A percentile compares a stretch with the other conserved stretches of the same genome.
Conservation (phyloP, 495 filamentous ascomycete species). For the Margaritispora aquatica region DNA sequence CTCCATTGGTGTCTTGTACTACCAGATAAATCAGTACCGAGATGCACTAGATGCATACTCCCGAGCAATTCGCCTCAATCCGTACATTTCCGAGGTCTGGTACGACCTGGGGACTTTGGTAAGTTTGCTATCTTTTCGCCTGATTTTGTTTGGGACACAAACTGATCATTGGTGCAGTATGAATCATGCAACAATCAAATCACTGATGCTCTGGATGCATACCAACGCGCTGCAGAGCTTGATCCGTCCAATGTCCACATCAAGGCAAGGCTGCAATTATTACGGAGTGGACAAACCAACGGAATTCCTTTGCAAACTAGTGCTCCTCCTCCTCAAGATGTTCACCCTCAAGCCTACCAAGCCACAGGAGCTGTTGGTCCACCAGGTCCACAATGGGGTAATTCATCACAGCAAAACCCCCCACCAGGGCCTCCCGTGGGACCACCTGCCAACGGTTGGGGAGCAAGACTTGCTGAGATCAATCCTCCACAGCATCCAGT, state of each 20-base stretch:
- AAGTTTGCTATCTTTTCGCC: constrained; percentile 36
- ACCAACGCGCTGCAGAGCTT: constrained; percentile 88
- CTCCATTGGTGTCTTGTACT: constrained; percentile 98
- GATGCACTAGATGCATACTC: constrained; percentile 98
- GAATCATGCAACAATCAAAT: constrained; percentile 99
- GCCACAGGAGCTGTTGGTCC: constrained; percentile 58
- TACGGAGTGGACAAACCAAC: constrained; percentile 69
- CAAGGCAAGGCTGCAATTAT: constrained; percentile 85
- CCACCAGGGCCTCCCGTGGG: constrained; percentile 37
- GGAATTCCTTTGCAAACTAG: constrained; percentile 59
- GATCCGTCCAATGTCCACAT: constrained; percentile 93
- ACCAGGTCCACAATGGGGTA: constrained; percentile 81
- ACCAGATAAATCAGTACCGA: constrained; percentile 99
- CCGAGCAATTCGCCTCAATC: constrained; percentile 93
- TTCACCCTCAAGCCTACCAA: constrained; percentile 82
- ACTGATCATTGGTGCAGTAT: constrained; percentile 51
- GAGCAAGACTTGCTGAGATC: constrained; percentile 70
- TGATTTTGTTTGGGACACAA: constrained; percentile 8
- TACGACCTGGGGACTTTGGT: constrained; percentile 96
- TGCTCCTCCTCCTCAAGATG: constrained; percentile 71
- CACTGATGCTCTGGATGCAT: constrained; percentile 91
- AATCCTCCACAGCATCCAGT: constrained; percentile 64
- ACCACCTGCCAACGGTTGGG: constrained; percentile 63
- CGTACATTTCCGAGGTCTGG: constrained; percentile 99
- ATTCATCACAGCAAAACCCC: constrained; percentile 55